These are phyloP conservation scores for Phialophora verrucosa DNA, from an alignment of 2,329 filamentous ascomycete genomes.

Conservation along the genomic window DNA sequence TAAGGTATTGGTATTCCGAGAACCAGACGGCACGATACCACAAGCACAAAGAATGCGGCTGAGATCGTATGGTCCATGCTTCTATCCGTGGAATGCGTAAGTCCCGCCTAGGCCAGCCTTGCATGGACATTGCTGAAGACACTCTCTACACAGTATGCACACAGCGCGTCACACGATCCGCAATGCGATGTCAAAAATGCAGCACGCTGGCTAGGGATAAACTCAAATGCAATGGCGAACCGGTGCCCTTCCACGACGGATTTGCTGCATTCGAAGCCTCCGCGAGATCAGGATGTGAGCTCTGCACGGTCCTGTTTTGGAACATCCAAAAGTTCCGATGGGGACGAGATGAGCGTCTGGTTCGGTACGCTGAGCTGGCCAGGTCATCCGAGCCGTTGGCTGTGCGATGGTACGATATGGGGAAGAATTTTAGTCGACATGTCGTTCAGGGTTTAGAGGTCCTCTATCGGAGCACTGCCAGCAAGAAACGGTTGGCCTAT, in stretches of 20 bases:
- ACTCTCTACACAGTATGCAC: background rate
- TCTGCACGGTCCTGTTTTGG: slow-evolving; percentile 6
- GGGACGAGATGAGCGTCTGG: slow-evolving; percentile 9
- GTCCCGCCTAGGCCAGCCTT: background rate
- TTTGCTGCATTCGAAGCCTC: slow-evolving; percentile 4
- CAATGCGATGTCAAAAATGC: slow-evolving; percentile 6
- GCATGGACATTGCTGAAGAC: background rate
- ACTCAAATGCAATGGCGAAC: background rate
- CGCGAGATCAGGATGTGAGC: slow-evolving; percentile 1
- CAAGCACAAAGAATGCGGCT: slow-evolving; percentile 4
- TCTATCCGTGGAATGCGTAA: background rate
- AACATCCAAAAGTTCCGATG: slow-evolving; percentile 6
- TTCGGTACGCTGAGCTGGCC: background rate
- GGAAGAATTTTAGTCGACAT: background rate
- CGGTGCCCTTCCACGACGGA: slow-evolving; percentile 1
- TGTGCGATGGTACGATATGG: slow-evolving; percentile 3
- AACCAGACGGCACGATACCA: slow-evolving; percentile 2
- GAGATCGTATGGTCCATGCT: slow-evolving; percentile 1
- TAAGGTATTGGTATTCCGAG: slow-evolving; percentile 27
- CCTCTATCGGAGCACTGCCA: background rate
- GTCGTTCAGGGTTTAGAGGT: slow-evolving; percentile 4
- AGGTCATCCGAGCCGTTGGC: background rate
- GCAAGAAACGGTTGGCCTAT: slow-evolving; percentile 3
- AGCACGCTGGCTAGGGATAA: background rate
- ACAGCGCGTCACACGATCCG: background rate